These are phyloP conservation scores for Dendrobium chrysotoxum DNA, from an alignment of 106 monocot genomes.

Conservation along the genomic window DNA sequence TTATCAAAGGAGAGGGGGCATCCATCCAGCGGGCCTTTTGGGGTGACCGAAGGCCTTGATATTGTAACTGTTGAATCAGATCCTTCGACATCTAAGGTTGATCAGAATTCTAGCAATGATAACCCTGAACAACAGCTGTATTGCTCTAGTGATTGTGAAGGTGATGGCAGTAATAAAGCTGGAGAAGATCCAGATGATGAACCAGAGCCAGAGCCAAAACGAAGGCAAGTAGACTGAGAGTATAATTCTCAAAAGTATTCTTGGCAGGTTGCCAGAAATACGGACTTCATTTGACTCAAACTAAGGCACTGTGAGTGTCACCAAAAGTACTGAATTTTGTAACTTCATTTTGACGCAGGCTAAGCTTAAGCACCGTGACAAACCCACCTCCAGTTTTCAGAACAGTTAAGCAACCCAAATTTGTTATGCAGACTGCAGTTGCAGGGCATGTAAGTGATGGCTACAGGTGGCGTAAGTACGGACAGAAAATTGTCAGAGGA, in stretches of 20 bases:
- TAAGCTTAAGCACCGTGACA: conserved; percentile 26
- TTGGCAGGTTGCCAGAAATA: not conserved
- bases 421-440: conserved; percentile 51
- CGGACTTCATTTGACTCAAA: conserved; percentile 6
- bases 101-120: conserved; percentile 21
- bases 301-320: not conserved
- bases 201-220: conserved; percentile 57
- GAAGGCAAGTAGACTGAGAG: conserved; percentile 43
- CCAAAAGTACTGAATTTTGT: not conserved
- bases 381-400: conserved; percentile 34
- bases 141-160: conserved; percentile 95
- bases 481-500: conserved; percentile 95
- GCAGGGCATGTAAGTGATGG: conserved; percentile 63
- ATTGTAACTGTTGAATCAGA: conserved; percentile 12
- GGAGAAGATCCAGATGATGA: conserved; percentile 39
- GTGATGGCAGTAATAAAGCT: conserved; percentile 42
- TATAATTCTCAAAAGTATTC: not conserved
- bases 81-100: conserved; percentile 5
- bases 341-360: conserved; percentile 23
- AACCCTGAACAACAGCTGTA: conserved; percentile 26
- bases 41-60: conserved; percentile 13
- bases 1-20: conserved; percentile 6
- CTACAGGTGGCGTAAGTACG: conserved; percentile 97
- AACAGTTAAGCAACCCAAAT: conserved; percentile 63
- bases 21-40: conserved; percentile 6